These are phyloP conservation scores for Akanthomyces uredinophilus DNA, from an alignment of 2,329 filamentous ascomycete species.

Conservation along the genomic window DNA sequence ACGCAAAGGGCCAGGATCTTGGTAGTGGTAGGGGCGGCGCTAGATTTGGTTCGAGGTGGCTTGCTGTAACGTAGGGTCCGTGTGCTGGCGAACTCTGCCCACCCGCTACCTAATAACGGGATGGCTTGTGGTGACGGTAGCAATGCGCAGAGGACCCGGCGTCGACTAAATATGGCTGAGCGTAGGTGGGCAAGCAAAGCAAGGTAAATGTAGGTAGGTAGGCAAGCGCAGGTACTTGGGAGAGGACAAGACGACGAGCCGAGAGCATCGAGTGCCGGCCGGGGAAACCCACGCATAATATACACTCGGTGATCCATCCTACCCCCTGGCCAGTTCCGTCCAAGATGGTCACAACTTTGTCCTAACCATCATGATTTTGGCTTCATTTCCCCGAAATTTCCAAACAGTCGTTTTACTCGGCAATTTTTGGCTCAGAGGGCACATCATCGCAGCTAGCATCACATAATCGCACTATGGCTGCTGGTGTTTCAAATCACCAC, in stretches of 20 bases:
- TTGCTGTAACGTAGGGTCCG: neutral
- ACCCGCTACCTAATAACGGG: neutral
- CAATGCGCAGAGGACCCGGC: neutral
- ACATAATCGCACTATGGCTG: constrained; percentile 6
- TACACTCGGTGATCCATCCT: neutral
- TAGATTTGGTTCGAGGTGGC: neutral
- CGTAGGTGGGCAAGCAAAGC: neutral
- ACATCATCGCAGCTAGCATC: constrained; percentile 11
- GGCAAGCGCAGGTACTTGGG: too few relatives aligned
- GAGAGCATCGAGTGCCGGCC: neutral
- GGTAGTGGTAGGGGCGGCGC: neutral
- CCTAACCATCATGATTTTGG: neutral
- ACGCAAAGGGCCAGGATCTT: neutral
- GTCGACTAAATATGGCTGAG: neutral
- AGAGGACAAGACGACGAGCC: neutral
- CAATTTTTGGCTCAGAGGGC: neutral
- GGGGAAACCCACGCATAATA: neutral
- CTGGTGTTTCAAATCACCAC: constrained; percentile 12
- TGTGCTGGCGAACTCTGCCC: neutral
- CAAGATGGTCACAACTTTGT: neutral
- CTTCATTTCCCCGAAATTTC: neutral
- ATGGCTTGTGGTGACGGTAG: neutral
- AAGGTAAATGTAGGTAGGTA: neutral
- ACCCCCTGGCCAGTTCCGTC: neutral
- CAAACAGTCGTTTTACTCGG: neutral